Base-by-base conservation (phyloP, 2,329 filamentous ascomycete species). In the Aspergillus brunneoviolaceus region DNA sequence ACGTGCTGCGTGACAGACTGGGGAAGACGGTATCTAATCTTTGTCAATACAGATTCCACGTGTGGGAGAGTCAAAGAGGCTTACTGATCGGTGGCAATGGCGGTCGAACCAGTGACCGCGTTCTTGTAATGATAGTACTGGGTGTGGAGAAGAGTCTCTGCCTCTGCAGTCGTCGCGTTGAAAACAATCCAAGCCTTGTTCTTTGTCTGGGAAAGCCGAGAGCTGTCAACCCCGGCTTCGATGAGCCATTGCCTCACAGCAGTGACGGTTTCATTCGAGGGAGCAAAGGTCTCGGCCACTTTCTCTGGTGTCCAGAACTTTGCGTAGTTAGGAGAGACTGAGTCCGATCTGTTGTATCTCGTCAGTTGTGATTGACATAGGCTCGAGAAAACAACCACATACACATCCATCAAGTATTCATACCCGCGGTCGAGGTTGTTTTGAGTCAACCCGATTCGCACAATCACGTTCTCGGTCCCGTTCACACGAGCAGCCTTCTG, bases 171-270 rank as follows among this genome's bases (percentile, higher is more conserved):
- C 2, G 72, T 68, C 0, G 74, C 72, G 25, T 77, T 71, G 58
- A 81, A 79, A 12, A 75, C 72, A 3, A 80, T 67, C 77, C 77
- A 80, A 49, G 74, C 71, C 49, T 71, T 71, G 58, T 74, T 74
- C 27, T 60, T 57, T 1, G 72, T 73, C 19, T 70, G 70, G 2
- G 64, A 65, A 33, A 74, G 56, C 2, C 71, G 70, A n/a, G 65
- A 53, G 9, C 54, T 21, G 6, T 64, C 48, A 48, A 74, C 67
- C 1, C 72, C 70, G 12, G 69, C 61, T 2, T 57, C 63, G n/a
- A 69, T 64, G 7, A 74, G 50, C 72, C 72, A 74, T 16, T 59
- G 52, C 48, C 65, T 66, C 4, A 77, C 73, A 10, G 64, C 63
- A 42, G 69, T 64, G 12, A 72, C 68, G 2, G 66, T 67, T 14